phyloP scores from a whole-genome alignment of 208 protist genomes.

The Leptomonas pyrrhocoris region DNA sequence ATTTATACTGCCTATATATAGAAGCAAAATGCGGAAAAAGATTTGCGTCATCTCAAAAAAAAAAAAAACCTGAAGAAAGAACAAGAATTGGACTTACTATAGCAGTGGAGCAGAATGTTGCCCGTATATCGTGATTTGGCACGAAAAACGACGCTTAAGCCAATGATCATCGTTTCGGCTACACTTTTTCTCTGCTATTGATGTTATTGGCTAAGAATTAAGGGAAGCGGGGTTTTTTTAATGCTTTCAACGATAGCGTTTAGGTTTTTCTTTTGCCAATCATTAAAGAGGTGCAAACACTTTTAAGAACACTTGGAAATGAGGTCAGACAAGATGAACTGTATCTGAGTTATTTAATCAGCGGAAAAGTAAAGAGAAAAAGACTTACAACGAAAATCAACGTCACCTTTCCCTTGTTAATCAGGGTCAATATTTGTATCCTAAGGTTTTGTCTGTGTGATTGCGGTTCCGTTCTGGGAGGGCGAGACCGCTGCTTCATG shows the following conservation, averaged over 20 bases:
- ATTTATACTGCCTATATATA: constrained; percentile 2
- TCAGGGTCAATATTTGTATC: not conserved
- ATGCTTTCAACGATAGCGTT: not conserved
- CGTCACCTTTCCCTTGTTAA: not conserved
- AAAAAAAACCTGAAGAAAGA: not conserved
- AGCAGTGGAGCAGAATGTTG: constrained; percentile 18
- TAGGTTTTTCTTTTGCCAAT: constrained; percentile 7
- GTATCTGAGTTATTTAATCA: constrained; percentile 18
- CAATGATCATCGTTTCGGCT: constrained; percentile 4
- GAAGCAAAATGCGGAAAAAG: not conserved
- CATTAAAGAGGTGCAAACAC: constrained; percentile 1
- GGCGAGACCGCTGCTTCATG: not conserved
- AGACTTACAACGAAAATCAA: not conserved
- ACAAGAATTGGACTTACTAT: not conserved
- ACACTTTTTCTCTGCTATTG: constrained; percentile 16
- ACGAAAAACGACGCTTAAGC: constrained; percentile 2
- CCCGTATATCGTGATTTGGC: constrained; percentile 1
- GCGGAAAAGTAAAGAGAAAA: constrained; percentile 20
- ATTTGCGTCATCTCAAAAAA: constrained; percentile 10
- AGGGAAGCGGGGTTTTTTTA: constrained; percentile 9
- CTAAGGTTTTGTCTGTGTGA: not conserved
- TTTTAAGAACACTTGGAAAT: constrained; percentile 2
- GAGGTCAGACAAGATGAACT: constrained; percentile 21
- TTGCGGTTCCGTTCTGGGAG: not conserved
- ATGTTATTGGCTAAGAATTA: constrained; percentile 6